Evolutionary conservation across 2,329 filamentous ascomycete species (phyloP).

Genomic region (Seiridium unicorne): DNA sequence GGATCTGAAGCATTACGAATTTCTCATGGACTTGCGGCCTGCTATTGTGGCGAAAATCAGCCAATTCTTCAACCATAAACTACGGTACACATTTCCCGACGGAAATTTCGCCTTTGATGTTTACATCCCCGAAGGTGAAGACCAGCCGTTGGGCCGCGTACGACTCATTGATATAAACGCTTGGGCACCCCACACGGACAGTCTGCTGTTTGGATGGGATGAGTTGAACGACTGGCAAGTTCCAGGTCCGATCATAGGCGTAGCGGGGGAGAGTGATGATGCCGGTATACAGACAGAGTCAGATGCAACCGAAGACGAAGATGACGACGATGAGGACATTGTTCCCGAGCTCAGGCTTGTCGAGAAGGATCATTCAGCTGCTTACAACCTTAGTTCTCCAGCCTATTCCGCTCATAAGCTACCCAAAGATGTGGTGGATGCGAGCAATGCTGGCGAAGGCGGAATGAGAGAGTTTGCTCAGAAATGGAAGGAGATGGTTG

Average conservation of each 20-base stretch:
- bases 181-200: conserved; percentile 88
- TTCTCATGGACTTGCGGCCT: conserved; percentile 64
- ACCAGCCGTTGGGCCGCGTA: conserved; percentile 65
- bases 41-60: conserved; percentile 68
- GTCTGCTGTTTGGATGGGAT: conserved; percentile 83
- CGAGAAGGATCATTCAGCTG: conserved; percentile 80
- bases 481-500: conserved; percentile 64
- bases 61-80: conserved; percentile 72
- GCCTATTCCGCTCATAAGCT: conserved; percentile 96
- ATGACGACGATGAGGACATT: conserved; percentile 55
- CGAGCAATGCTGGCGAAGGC: conserved; percentile 65
- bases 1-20: conserved; percentile 87
- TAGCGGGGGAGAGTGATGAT: conserved; percentile 36
- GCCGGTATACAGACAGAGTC: conserved; percentile 34
- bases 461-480: conserved; percentile 78
- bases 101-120: conserved; percentile 86
- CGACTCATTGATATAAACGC: conserved; percentile 94
- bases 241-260: conserved; percentile 54
- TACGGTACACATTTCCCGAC: conserved; percentile 80
- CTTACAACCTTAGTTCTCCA: conserved; percentile 79
- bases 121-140: conserved; percentile 72
- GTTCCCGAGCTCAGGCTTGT: conserved; percentile 80
- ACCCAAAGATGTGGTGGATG: conserved; percentile 85
- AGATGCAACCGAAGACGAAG: conserved; percentile 27
- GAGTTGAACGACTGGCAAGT: conserved; percentile 77